Conservation (phyloP, 352 stramenopile genomes). For the Halophytophthora batemanensis region DNA sequence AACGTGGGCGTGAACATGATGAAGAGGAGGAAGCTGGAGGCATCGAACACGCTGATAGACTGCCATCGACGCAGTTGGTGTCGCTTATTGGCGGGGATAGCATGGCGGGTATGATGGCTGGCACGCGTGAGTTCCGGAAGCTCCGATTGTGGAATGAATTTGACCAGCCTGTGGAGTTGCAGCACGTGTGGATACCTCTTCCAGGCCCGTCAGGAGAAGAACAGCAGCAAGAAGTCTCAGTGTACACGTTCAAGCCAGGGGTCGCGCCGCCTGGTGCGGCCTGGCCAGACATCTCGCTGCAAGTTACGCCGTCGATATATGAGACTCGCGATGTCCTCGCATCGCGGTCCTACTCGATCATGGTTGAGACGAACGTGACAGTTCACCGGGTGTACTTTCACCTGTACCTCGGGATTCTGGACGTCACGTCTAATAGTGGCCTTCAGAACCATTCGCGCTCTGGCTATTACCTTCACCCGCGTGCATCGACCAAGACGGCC, state of each 20-base stretch:
- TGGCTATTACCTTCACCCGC: conserved; percentile 13
- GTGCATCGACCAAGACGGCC: background rate
- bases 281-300: conserved; percentile 31
- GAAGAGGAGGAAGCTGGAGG: conserved; percentile 4
- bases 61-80: conserved; percentile 5
- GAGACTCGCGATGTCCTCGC: conserved; percentile 2
- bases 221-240: conserved; percentile 18
- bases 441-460: conserved; percentile 21
- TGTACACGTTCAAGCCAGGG: conserved; percentile 29
- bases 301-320: conserved; percentile 17
- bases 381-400: conserved; percentile 28
- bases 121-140: conserved; percentile 15
- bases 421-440: conserved; percentile 19
- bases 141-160: conserved; percentile 40
- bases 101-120: conserved; percentile 16
- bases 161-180: conserved; percentile 35
- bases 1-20: conserved; percentile 2
- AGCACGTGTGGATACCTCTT: conserved; percentile 37
- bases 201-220: conserved; percentile 1
- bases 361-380: conserved; percentile 44
- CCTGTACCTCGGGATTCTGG: conserved; percentile 38
- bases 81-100: conserved; percentile 14
- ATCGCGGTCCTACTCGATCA: conserved; percentile 20
- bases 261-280: conserved; percentile 15
- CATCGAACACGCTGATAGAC: conserved; percentile 1